These are phyloP conservation scores for Malus orientalis DNA, from an alignment of 306 rosid genomes.

Conservation along the genomic window DNA sequence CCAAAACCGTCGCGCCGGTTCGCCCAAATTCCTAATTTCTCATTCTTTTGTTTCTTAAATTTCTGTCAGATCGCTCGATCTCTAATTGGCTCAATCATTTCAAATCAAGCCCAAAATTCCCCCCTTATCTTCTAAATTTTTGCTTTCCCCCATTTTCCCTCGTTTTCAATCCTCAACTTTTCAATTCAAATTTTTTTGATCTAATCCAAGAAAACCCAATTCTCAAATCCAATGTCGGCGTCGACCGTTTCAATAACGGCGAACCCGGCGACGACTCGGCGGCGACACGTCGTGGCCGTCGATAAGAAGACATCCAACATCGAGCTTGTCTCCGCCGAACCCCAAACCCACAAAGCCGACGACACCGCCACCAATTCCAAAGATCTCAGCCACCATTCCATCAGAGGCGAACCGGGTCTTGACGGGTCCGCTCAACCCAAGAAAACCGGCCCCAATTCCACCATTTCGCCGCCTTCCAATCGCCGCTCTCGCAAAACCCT, in stretches of 20 bases:
- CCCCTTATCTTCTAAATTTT: neutral
- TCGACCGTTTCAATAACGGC: slow-evolving; percentile 88
- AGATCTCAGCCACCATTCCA: slow-evolving; percentile 77
- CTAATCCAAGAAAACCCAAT: neutral
- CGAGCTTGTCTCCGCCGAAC: slow-evolving; percentile 53
- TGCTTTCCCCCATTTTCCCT: neutral
- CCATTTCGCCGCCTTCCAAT: slow-evolving; percentile 12
- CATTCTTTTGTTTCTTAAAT: neutral
- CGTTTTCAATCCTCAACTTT: neutral
- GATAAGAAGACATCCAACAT: slow-evolving; percentile 51
- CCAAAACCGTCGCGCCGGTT: neutral
- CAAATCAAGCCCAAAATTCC: neutral
- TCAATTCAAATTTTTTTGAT: neutral
- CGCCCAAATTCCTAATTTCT: neutral
- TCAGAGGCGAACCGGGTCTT: slow-evolving; percentile 49
- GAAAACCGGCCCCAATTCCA: slow-evolving; percentile 36
- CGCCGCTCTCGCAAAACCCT: slow-evolving; percentile 37
- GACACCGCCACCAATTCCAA: slow-evolving; percentile 28
- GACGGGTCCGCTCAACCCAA: slow-evolving; percentile 38
- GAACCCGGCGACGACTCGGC: slow-evolving; percentile 62
- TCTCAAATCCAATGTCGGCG: slow-evolving; percentile 65
- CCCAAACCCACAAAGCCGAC: neutral
- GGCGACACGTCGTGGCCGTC: slow-evolving; percentile 51
- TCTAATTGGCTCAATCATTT: neutral
- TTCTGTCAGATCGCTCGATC: neutral